Percentiles rank a stretch among this genome's conserved stretches.
These are phyloP conservation scores for Pseudogymnoascus sp. DNA, from an alignment of 2,329 filamentous ascomycete species.

Conservation along the genomic window DNA sequence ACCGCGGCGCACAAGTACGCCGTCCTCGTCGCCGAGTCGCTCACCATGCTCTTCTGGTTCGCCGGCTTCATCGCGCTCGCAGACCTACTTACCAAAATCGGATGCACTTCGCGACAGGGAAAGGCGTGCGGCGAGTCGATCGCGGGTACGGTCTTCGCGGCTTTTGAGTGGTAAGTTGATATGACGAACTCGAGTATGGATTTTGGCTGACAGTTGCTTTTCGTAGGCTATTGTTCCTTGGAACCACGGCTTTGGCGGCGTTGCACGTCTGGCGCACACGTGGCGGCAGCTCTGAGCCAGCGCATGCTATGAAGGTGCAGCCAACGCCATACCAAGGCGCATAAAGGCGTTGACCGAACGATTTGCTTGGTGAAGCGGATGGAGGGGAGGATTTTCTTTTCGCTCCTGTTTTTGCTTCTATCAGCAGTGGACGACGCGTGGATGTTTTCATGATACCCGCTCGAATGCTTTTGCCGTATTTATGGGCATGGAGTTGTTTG, in stretches of 20 bases:
- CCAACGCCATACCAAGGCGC: not conserved
- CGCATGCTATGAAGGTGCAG: not conserved
- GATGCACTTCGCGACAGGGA: conserved; percentile 35
- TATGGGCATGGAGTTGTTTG: not conserved
- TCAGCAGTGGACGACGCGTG: not conserved
- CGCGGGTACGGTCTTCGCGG: conserved; percentile 38
- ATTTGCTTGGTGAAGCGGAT: not conserved
- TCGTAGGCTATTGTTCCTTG: conserved; percentile 41
- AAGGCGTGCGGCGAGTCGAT: conserved; percentile 25
- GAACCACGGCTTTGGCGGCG: conserved; percentile 39
- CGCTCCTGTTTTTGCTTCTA: not conserved
- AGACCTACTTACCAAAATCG: conserved; percentile 48
- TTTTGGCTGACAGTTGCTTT: not conserved
- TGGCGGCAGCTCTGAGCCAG: not conserved
- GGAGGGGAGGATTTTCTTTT: not conserved
- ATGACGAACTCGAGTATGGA: not conserved
- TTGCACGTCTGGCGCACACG: conserved; percentile 37
- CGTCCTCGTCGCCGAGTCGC: conserved; percentile 56
- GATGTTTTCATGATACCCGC: not conserved
- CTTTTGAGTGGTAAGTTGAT: conserved; percentile 37
- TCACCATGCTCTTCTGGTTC: conserved; percentile 87
- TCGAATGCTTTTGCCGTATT: not conserved
- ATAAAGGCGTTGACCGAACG: not conserved
- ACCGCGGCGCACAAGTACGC: conserved; percentile 53
- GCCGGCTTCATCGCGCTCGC: conserved; percentile 73